phyloP scores from a whole-genome alignment of 2,329 filamentous ascomycete species.

The Neocucurbitaria cava region DNA sequence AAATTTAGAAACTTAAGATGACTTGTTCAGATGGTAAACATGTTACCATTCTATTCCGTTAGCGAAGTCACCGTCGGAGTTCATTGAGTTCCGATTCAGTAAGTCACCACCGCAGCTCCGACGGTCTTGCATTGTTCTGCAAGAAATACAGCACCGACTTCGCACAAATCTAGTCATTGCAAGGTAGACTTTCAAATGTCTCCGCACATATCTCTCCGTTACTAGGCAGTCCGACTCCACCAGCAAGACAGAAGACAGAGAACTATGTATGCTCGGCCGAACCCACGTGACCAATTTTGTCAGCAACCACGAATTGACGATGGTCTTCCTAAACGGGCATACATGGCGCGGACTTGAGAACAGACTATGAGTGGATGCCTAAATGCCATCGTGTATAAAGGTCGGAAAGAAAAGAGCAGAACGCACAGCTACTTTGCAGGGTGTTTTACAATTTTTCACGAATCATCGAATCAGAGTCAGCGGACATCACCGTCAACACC shows the following conservation, averaged over 20 bases:
- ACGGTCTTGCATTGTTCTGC: too few relatives aligned
- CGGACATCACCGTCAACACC: conserved; percentile 4
- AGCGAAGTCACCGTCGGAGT: too few relatives aligned
- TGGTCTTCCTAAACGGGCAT: neutral
- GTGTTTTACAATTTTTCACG: neutral
- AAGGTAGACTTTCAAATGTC: too few relatives aligned
- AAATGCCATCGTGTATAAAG: neutral
- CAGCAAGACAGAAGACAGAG: neutral
- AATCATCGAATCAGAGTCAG: conserved; percentile 7
- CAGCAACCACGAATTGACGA: neutral
- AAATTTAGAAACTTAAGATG: too few relatives aligned
- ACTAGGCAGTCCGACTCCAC: too few relatives aligned
- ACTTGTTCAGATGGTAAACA: too few relatives aligned
- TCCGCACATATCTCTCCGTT: too few relatives aligned
- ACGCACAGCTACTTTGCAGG: neutral
- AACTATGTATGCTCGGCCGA: neutral
- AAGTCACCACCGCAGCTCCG: too few relatives aligned
- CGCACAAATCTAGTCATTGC: too few relatives aligned
- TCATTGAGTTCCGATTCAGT: too few relatives aligned
- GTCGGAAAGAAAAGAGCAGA: neutral
- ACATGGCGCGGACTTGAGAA: neutral
- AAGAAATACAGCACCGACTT: too few relatives aligned
- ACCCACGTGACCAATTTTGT: neutral
- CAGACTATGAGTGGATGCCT: neutral
- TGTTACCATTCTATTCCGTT: too few relatives aligned